Evolutionary conservation across 768 basidiomycete species (phyloP).

Genomic region (Mycena belliarum): DNA sequence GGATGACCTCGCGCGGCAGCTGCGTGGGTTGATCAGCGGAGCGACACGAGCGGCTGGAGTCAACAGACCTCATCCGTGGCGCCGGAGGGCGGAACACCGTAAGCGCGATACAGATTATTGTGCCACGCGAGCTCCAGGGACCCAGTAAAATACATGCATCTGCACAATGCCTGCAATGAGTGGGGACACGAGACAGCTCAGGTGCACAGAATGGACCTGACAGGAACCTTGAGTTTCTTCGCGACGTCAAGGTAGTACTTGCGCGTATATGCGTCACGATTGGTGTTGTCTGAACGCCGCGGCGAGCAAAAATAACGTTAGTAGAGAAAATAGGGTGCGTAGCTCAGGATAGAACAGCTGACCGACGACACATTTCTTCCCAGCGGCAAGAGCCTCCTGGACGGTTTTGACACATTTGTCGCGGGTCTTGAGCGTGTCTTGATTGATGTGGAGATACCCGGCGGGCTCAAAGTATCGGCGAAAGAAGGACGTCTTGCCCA

Average conservation of each 20-base stretch:
- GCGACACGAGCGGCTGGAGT: neutral
- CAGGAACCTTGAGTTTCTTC: conserved; percentile 49
- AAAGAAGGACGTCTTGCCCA: conserved; percentile 87
- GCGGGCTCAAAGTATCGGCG: conserved; percentile 61
- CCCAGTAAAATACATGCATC: conserved; percentile 75
- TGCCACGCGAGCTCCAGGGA: conserved; percentile 87
- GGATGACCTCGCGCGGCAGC: conserved; percentile 54
- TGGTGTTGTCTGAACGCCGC: conserved; percentile 78
- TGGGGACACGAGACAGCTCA: neutral
- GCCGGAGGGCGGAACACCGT: conserved; percentile 51
- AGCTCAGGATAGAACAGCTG: too few relatives aligned
- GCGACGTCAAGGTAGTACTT: conserved; percentile 72
- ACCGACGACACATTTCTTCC: conserved; percentile 68
- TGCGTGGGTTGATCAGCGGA: conserved; percentile 22
- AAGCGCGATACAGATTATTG: conserved; percentile 89
- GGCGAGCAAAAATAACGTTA: neutral
- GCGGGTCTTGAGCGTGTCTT: conserved; percentile 77
- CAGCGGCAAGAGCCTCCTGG: conserved; percentile 50
- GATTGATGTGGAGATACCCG: conserved; percentile 84
- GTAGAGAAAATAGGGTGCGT: too few relatives aligned
- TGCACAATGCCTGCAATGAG: conserved; percentile 35
- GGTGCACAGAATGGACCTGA: conserved; percentile 45
- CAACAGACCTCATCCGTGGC: conserved; percentile 41
- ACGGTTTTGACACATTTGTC: conserved; percentile 72
- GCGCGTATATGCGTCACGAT: conserved; percentile 70